Evolutionary conservation across 257 asterid genomes (phyloP), one percentile per base, ranked within the genome.

Genomic region (Linaria vulgaris): DNA sequence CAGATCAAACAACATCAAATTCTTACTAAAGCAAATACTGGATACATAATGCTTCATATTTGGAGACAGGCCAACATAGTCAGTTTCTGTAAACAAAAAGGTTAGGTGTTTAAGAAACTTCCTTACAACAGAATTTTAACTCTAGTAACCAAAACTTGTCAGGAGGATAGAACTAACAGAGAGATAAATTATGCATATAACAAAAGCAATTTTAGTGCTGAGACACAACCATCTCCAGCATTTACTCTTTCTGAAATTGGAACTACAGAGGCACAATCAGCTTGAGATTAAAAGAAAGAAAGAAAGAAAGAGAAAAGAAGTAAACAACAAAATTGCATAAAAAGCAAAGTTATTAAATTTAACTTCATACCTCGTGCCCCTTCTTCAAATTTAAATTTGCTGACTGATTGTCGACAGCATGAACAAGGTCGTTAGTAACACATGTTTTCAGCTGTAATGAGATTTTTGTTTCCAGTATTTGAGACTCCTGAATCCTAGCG

Each of bases 401-500:
- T 17, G 77, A 72, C 58, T 39, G 79, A 41, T 57, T 61, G 59
- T 67, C 72, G 69, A 30, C 65, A 52, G 61, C 61, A 69, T 62
- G 81, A 69, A 49, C 72, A 63, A 49, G 46, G 67, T 52, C 57
- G 66, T 56, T 74, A 63, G 72, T 64, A 51, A 72, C 60, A 37
- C 63, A 53, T 15, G 55, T 53, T 71, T 34, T 46, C 69, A 54
- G 55, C 62, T 52, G 73, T 37, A 83, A 72, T 58, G 65, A 67
- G 59, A 67, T 72, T 61, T 67, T 70, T 61, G 68, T 69, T 64
- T 73, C 78, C 70, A 85, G 74, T 51, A 50, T 53, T 64, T 77
- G 90, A 51, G 76, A 74, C 63, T 84, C 91, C 75, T 73, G 82
- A 66, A 76, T 65, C 74, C 89, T 85, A 59, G 87, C 77, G 68